Evolutionary conservation across 108 stramenopile genomes (phyloP).

Genomic region (Fistulifera pelliculosa): DNA sequence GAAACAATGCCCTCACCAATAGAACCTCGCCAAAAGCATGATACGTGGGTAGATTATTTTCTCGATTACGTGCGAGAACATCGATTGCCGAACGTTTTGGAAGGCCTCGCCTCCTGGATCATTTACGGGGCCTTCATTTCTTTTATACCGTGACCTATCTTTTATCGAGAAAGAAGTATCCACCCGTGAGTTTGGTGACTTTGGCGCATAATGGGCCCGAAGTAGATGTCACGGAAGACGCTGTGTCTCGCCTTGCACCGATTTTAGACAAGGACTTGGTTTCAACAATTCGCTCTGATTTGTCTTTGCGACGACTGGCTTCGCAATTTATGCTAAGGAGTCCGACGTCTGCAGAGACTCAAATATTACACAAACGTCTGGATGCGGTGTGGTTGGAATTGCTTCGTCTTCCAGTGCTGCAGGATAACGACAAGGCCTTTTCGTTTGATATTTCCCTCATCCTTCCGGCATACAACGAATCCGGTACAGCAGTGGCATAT

Average conservation of each 20-base stretch:
- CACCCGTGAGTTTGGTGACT: not conserved
- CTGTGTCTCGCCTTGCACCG: not conserved
- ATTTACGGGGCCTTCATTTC: not conserved
- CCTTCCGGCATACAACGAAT: slow-evolving; percentile 46
- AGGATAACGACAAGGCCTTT: not conserved
- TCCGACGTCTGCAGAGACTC: not conserved
- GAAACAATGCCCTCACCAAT: too few species aligned
- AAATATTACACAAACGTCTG: not conserved
- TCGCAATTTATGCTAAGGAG: not conserved
- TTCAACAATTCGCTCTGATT: not conserved
- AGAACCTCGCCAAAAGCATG: not conserved
- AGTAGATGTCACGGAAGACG: slow-evolving; percentile 1
- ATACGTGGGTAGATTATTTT: not conserved
- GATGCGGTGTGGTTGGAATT: not conserved
- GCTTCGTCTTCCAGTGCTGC: not conserved
- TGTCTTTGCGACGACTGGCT: not conserved
- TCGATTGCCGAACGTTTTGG: not conserved
- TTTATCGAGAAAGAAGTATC: not conserved
- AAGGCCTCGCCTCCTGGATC: not conserved
- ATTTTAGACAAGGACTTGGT: not conserved
- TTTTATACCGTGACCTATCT: not conserved
- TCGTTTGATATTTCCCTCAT: slow-evolving; percentile 37
- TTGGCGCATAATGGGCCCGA: not conserved
- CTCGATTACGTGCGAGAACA: slow-evolving; percentile 1
- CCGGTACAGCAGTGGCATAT: slow-evolving; percentile 12